Evolutionary conservation across 2,329 filamentous ascomycete genomes (phyloP), one percentile per base, ranked within the genome.

Genomic region (Fusarium irregulare): DNA sequence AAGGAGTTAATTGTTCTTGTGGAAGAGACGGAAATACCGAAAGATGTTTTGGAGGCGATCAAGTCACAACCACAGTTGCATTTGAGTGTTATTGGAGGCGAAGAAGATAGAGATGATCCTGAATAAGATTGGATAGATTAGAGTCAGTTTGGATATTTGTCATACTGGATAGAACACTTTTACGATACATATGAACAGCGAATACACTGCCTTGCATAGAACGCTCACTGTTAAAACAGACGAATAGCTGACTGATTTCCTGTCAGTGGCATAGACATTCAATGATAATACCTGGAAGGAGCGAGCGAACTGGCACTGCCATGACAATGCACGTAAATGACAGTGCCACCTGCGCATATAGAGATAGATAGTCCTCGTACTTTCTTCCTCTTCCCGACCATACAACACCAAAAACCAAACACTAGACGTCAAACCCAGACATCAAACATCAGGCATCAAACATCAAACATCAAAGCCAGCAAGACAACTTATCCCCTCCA

Each of bases 1-100:
- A 78, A 76, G 48, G 74, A 75, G n/a, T 64, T 84, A 18, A 79
- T 82, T 34, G 78, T 83, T 14, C 76, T 76, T 8, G 78, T 77
- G 32, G 78, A 74, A 7, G 79, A 81, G 18, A 57, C 68, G 8
- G 75, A 71, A 4, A 70, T 83, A n/a, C 78, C 81, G 4, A 69
- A 72, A 44, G 77, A 78, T 25, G 64, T 83, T 3, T 45, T 77
- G 13, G 75, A 79, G 40, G 80, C 80, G 0, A 81, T 79, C 64
- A 80, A 77, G 71, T 57, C 63, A 27, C 74, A 77, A 16, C 56
- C 73, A 16, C 76, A 76, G 27, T 60, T 82, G 16, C 56, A 75
- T 46, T 60, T 82, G 32, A 76, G 80, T 47, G 75, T 81, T 2
- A 79, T 79, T 50, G 78, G 78, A 0, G 60, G 68, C 0, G 60